These are phyloP conservation scores for Hansenula lynferdii DNA, from an alignment of 1,139 yeast genomes.

Conservation along the genomic window DNA sequence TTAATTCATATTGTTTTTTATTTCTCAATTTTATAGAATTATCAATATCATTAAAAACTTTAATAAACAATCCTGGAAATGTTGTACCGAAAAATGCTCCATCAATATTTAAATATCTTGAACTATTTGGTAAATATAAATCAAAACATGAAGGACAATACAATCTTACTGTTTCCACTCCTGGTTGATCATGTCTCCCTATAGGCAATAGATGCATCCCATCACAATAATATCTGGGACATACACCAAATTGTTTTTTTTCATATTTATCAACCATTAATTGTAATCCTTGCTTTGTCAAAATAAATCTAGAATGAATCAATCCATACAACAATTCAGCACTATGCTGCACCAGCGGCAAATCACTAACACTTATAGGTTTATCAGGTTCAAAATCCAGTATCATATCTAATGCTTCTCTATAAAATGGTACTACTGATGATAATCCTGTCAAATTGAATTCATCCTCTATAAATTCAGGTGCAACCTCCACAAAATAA, in stretches of 20 bases:
- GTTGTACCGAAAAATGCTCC: slow-evolving; percentile 98
- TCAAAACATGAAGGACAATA: slow-evolving; percentile 96
- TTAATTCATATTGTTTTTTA: slow-evolving; percentile 60
- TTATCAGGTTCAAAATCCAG: slow-evolving; percentile 62
- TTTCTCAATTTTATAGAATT: slow-evolving; percentile 44
- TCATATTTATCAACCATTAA: slow-evolving; percentile 97
- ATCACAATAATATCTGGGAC: slow-evolving; percentile 88
- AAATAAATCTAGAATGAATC: slow-evolving; percentile 88
- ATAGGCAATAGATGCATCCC: slow-evolving; percentile 92
- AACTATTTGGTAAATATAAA: slow-evolving; percentile 79
- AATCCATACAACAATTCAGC: slow-evolving; percentile 92
- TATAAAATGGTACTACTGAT: slow-evolving; percentile 81
- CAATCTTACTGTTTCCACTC: slow-evolving; percentile 84
- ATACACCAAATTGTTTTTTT: slow-evolving; percentile 81
- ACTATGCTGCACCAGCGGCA: slow-evolving; percentile 77
- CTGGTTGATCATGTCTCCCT: slow-evolving; percentile 88
- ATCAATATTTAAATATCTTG: slow-evolving; percentile 81
- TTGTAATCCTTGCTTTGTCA: slow-evolving; percentile 86
- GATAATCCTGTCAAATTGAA: slow-evolving; percentile 90
- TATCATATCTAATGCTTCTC: slow-evolving; percentile 89
- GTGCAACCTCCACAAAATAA: slow-evolving; percentile 87
- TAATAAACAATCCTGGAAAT: slow-evolving; percentile 87
- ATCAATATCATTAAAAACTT: slow-evolving; percentile 84
- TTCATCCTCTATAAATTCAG: slow-evolving; percentile 94
- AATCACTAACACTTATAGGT: slow-evolving; percentile 55